Evolutionary conservation across 768 basidiomycete genomes (phyloP), one percentile per base, ranked within the genome.

Genomic region (Cyclocybe aegerita): DNA sequence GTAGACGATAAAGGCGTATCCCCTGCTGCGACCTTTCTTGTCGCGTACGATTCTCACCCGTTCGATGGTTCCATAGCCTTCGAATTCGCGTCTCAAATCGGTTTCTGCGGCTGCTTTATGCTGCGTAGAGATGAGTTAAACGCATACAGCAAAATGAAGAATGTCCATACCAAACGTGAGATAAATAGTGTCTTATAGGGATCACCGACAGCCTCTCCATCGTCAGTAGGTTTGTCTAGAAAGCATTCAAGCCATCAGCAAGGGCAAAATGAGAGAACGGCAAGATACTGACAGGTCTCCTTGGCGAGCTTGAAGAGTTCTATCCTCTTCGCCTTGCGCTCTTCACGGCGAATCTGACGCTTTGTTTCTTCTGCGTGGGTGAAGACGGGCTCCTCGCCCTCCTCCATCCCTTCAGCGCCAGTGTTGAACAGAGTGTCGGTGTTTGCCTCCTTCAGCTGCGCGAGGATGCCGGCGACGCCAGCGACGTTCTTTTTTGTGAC

Each of bases 181-280:
- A 98, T 93, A 69, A 99, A 99, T 16, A 99, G 76, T 0, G 97
- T 98, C 68, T 98, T 98, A 75, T 98, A 99, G 3, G 97, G 97
- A 64, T 99, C 97, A 2, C 97, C 97, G 37, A 88, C 77, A 31
- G 93, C 95, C 64, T 96, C 85, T 9, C 86, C 49, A 62, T 99
- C 95, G 47, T 96, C 95, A 14, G 88, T 79, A 7, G 97, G 97
- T 65, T 94, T 93, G 72, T 95, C 96, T 98, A 60, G 30, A 55
- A 12, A 55, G 57, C 46, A 35, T 44, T 56, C 43, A 56, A 37
- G 34, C 37, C 7, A 33, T 32, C n/a, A 23, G 36, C 46, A 45
- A 53, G 38, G 33, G 16, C 11, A 33, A 43, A n/a, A 46, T n/a
- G 17, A 33, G 23, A 23, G 34, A 39, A 40, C 23, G n/a, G 9